Base-by-base conservation (phyloP, 2,329 filamentous ascomycete species). In the Madurella fahalii region DNA sequence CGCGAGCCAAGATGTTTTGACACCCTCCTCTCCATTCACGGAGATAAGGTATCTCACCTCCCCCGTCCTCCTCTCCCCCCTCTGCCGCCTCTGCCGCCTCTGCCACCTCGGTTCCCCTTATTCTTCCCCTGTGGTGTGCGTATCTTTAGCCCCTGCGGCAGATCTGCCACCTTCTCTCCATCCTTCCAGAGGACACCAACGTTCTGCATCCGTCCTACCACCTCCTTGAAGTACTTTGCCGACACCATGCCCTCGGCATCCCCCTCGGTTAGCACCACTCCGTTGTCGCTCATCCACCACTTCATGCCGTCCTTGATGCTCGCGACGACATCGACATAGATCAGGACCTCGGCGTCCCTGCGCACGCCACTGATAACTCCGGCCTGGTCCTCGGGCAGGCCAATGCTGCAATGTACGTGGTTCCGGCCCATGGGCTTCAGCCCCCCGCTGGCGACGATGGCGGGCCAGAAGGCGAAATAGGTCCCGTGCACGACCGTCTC, bases 401-500 rank as follows among this genome's bases (percentile, higher is more conserved):
- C 90, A 5, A 84, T 83, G 2, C 89, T 89, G 68, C 94, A 96
- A 72, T 99, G 94, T 30, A 97, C 86, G 66, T 97, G 93, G 59
- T 88, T 95, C 51, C 94, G 74, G 0, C 77, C 78, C 94, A 97
- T 97, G 55, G 79, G 80, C 63, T 82, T 84, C 55, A 99, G 73
- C 0, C 93, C 92, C 4, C 92, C 92, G 0, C 81, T 77, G n/a
- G 78, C 77, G 11, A 91, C 70, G 57, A 99, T 97, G 11, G 77
- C 66, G 0, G 80, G 74, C 87, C 91, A 96, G 17, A 87, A 87
- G 13, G 82, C 81, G 63, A 92, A 89, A 67, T 91, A 95, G 0
- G 93, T 96, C 39, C 94, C 93, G 72, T 97, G 92, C 2, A 97
- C 82, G 2, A 91, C 89, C 0, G 79, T 76, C 0, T 76, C 66